Conservation (phyloP, 2,329 filamentous ascomycete species). For the Beauveria scarabaeidicola region DNA sequence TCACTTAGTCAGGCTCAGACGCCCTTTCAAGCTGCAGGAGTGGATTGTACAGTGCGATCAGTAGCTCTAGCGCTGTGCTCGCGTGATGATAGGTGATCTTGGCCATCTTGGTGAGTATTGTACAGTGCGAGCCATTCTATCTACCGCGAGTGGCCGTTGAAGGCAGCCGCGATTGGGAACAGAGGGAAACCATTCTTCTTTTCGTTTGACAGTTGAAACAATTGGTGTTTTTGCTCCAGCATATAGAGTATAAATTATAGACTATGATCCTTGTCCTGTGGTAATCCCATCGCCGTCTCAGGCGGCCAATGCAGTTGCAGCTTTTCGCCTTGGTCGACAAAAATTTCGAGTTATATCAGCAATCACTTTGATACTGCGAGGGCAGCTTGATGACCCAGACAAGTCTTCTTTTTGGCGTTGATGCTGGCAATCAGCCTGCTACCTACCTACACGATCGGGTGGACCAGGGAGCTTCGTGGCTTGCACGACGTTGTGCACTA, state of each 20-base stretch:
- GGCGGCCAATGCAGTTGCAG: background rate
- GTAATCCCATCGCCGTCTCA: background rate
- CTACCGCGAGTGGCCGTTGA: background rate
- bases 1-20: background rate
- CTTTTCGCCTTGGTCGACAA: background rate
- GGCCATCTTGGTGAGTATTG: background rate
- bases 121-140: background rate
- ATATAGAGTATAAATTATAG: background rate
- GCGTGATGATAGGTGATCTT: background rate
- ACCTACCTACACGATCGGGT: background rate
- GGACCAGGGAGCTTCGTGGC: background rate
- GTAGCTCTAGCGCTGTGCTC: background rate
- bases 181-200: background rate
- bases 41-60: conserved; percentile 8
- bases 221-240: background rate
- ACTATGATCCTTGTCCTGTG: background rate
- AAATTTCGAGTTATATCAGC: background rate
- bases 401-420: background rate
- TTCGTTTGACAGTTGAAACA: background rate
- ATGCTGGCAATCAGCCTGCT: background rate
- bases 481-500: background rate
- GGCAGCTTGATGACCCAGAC: no score
- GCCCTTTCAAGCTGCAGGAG: conserved; percentile 1
- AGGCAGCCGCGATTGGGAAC: background rate
- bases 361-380: no score